Base-by-base conservation (phyloP, 2,329 filamentous ascomycete species). In the Alternaria infectoria region DNA sequence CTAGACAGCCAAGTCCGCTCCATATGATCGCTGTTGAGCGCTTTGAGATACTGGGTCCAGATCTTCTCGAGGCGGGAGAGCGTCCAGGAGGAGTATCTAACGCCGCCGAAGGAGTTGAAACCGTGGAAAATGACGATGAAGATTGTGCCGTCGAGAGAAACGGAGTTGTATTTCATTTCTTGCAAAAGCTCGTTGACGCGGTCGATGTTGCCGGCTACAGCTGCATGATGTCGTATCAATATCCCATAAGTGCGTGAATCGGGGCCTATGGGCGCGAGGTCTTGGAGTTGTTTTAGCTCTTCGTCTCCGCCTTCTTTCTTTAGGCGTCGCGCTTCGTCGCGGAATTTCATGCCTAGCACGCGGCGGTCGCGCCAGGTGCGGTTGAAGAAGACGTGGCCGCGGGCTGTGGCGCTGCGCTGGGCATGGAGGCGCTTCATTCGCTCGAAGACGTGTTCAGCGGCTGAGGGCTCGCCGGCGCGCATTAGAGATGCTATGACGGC, bases 91-190 rank as follows among this genome's bases (percentile, higher is more conserved):
- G 89, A 89, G 66, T 89, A 83, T 23, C 83, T 81, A 17, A 85
- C 79, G 25, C 88, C 89, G 11, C 94, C 95, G 74, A 97, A 90
- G 3, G 83, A 79, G 30, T 86, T 85, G 75, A 98, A 99, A 0
- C 92, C 93, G 71, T 93, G 90, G 81, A 98, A 92, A 4, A 98
- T 83, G 8, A 91, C 86, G 40, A 96, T 83, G 73, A 95, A 97
- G 23, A 97, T 87, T 61, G 90, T 87, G 6, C 91, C 91, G 64
- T 95, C 89, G 15, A 95, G 82, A 0, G 89, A 87, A 4, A 97
- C 84, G 4, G 85, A 81, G 32, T 74, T 89, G 40, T 83, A 81
- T 59, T 87, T 88, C 93, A 97, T 97, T 77, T 98, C 95, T 50
- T 88, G 86, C 21, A 99, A 82, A 47, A 93, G 87, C 52, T 88